phyloP scores from a whole-genome alignment of 805 yeast species.

The Clavispora carvajalis region DNA sequence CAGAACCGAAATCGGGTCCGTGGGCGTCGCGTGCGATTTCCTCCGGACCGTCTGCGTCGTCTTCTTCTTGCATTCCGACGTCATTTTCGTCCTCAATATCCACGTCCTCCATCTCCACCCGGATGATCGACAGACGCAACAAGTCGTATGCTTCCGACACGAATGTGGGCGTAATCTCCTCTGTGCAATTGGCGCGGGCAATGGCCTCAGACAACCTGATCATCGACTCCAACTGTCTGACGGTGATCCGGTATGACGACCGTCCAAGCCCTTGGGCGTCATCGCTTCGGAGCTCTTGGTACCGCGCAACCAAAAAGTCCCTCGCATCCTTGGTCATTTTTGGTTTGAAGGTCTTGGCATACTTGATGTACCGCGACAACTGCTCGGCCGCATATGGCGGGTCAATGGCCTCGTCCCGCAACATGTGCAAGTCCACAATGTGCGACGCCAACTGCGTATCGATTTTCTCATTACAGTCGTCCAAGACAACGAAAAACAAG shows the following conservation, averaged over 20 bases:
- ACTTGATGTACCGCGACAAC: conserved; percentile 79
- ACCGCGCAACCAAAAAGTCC: conserved; percentile 66
- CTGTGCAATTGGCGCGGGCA: conserved; percentile 94
- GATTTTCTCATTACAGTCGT: conserved; percentile 86
- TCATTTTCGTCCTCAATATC: conserved; percentile 68
- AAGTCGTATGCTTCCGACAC: conserved; percentile 92
- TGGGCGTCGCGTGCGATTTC: conserved; percentile 13
- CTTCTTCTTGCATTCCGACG: conserved; percentile 2
- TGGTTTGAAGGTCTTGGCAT: conserved; percentile 92
- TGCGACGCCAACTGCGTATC: conserved; percentile 90
- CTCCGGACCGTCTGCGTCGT: conserved; percentile 7
- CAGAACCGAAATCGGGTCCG: conserved; percentile 1
- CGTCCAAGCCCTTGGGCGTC: conserved; percentile 87
- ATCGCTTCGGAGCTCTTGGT: conserved; percentile 80
- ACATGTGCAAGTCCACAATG: conserved; percentile 89
- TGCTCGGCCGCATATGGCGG: conserved; percentile 90
- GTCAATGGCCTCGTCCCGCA: conserved; percentile 79
- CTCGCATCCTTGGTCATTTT: conserved; percentile 78
- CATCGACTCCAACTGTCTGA: conserved; percentile 93
- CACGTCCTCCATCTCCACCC: conserved; percentile 91
- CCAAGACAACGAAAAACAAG: conserved; percentile 87
- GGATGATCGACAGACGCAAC: conserved; percentile 83
- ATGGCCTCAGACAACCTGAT: conserved; percentile 92
- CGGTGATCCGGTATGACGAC: conserved; percentile 90
- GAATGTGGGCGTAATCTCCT: conserved; percentile 73